Evolutionary conservation across 768 basidiomycete genomes (phyloP).

Genomic region (Agrocybe praecox): DNA sequence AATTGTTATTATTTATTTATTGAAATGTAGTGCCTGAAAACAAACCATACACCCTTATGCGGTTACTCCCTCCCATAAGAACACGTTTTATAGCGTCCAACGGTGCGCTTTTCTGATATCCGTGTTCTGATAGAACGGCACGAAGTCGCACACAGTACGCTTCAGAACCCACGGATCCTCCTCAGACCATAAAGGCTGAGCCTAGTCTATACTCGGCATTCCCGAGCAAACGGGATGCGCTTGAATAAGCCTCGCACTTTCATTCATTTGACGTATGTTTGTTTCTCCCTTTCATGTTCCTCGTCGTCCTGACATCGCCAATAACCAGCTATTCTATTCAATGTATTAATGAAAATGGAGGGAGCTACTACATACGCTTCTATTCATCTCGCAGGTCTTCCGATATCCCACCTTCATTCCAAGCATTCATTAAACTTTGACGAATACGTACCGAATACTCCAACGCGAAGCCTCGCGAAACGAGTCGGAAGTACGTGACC

Average conservation of each 20-base stretch:
- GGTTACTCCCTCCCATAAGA: conserved; percentile 5
- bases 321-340: too few species aligned
- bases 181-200: neutral
- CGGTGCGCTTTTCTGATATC: neutral
- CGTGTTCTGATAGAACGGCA: neutral
- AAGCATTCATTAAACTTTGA: too few species aligned
- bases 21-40: conserved; percentile 21
- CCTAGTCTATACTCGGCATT: neutral
- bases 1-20: neutral
- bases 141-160: neutral
- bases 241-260: neutral
- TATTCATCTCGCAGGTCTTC: too few species aligned
- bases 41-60: conserved; percentile 17
- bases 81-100: neutral
- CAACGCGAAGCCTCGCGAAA: too few species aligned
- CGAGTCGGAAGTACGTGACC: too few species aligned
- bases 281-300: neutral
- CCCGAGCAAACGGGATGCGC: neutral
- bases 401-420: too few species aligned
- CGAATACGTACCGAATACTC: too few species aligned
- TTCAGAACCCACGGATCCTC: neutral
- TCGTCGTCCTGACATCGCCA: neutral
- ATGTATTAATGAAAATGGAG: too few species aligned
- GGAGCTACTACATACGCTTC: too few species aligned
- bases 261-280: neutral